These are phyloP conservation scores for Alternaria infectoria DNA, from an alignment of 2,329 filamentous ascomycete genomes.

Conservation along the genomic window DNA sequence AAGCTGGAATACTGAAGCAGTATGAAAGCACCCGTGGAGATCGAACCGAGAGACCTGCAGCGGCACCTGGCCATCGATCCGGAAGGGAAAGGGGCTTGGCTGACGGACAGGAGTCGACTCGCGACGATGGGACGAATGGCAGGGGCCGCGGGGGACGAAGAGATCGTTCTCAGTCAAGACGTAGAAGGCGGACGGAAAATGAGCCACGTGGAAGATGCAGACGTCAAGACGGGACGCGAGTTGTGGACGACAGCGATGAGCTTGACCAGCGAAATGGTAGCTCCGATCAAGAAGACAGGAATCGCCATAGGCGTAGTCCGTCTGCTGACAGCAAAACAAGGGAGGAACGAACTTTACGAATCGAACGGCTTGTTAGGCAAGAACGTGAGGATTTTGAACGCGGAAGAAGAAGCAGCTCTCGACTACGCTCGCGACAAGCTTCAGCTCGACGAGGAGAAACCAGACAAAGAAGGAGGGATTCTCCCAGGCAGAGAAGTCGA, in stretches of 20 bases:
- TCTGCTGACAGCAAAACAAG: too few species aligned
- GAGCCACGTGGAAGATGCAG: too few species aligned
- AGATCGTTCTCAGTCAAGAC: neutral
- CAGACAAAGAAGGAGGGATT: neutral
- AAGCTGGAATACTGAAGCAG: neutral
- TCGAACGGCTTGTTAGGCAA: neutral
- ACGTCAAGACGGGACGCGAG: too few species aligned
- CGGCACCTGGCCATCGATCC: too few species aligned
- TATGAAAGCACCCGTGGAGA: neutral
- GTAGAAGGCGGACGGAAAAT: neutral
- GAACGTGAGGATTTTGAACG: neutral
- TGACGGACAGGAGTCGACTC: too few species aligned
- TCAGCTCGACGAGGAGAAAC: neutral
- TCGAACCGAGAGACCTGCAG: neutral
- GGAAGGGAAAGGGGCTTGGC: too few species aligned
- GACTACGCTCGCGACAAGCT: neutral
- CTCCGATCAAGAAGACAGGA: neutral
- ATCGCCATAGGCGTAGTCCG: too few species aligned
- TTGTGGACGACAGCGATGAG: too few species aligned
- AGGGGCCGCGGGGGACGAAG: neutral
- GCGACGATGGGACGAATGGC: neutral
- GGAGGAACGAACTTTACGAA: too few species aligned
- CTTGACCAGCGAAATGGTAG: neutral
- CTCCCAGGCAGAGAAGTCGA: neutral
- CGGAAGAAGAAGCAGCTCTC: neutral